Evolutionary conservation across 2,329 filamentous ascomycete species (phyloP), one percentile per base, ranked within the genome.

Genomic region (Fusarium sp.): DNA sequence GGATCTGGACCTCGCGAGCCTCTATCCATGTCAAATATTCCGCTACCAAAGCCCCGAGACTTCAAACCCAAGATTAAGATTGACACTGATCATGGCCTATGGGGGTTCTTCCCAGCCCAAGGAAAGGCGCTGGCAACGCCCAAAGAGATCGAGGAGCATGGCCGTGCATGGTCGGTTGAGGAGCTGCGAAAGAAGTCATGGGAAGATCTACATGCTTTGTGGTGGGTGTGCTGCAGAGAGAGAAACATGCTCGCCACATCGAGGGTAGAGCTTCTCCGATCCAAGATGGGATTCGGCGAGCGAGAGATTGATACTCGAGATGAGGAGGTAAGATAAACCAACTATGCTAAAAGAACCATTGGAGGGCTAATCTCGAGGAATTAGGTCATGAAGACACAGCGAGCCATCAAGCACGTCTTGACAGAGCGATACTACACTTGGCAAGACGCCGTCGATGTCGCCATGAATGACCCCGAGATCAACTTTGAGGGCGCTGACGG

Each of bases 181-280:
- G 96, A 99, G 82, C 84, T 99, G 74, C 87, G 94, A 66, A 85
- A 87, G 66, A 97, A 97, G 82, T 93, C 91, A 66, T 99, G 94
- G 92, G 93, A 97, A 64, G 94, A 98, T 78, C 81, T 99, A 73
- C 94, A 98, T 79, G 84, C 85, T 64, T 84, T 99, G 75, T 99
- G 95, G 94, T 99, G 94, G 93, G 87, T 94, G 55, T 98, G 96
- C 77, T 87, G 91, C 62, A 94, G 92, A 81, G 96, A 99, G 82
- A 85, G 92, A 74, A 99, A 99, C 80, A 88, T 92, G 71, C 88
- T 98, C 72, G 85, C 88, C n/a, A 98, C 96, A 29, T 89, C 91
- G 70, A 84, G 84, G 52, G 79, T 84, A 58, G 93, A 97, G 82
- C 85, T 92, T 72, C 76, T 82, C 29, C 86, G 91, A 70, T 76